Conservation (phyloP, 805 yeast genomes). For the Saccharomycopsis selenospora region DNA sequence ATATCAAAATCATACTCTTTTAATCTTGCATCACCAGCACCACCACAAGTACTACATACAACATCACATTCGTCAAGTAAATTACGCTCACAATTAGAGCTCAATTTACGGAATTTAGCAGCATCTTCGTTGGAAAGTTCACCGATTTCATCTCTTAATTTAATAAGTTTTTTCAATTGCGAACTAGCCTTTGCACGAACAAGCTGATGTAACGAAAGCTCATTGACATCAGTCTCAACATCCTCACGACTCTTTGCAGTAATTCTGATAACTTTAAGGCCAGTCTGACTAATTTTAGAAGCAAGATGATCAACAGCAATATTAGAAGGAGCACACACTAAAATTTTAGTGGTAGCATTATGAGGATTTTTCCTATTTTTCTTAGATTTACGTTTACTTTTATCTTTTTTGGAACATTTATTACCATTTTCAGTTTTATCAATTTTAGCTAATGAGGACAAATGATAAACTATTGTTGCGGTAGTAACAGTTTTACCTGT, state of each 20-base stretch:
- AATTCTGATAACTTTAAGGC: conserved; percentile 70
- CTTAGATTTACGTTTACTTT: neutral
- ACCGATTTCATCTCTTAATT: conserved; percentile 56
- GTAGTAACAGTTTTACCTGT: conserved; percentile 95
- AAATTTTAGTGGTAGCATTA: conserved; percentile 38
- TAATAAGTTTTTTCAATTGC: conserved; percentile 50
- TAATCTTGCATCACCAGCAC: conserved; percentile 76
- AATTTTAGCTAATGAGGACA: conserved; percentile 29
- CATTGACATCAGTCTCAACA: conserved; percentile 55
- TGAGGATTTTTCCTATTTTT: too few species aligned
- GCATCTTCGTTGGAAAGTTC: conserved; percentile 56
- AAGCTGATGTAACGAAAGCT: conserved; percentile 49
- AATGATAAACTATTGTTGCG: conserved; percentile 76
- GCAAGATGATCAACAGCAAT: conserved; percentile 93
- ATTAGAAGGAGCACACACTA: conserved; percentile 94
- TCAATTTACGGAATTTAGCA: conserved; percentile 34
- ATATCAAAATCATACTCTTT: conserved; percentile 53
- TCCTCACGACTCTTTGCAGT: conserved; percentile 77
- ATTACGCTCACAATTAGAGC: conserved; percentile 41
- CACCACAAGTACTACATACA: conserved; percentile 86
- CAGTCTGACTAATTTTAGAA: conserved; percentile 57
- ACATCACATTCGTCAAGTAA: conserved; percentile 59
- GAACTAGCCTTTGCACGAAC: conserved; percentile 45
- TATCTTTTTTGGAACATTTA: neutral
- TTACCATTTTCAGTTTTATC: neutral